These are phyloP conservation scores for Stachybotrys elegans DNA, from an alignment of 2,329 filamentous ascomycete genomes.

Conservation along the genomic window DNA sequence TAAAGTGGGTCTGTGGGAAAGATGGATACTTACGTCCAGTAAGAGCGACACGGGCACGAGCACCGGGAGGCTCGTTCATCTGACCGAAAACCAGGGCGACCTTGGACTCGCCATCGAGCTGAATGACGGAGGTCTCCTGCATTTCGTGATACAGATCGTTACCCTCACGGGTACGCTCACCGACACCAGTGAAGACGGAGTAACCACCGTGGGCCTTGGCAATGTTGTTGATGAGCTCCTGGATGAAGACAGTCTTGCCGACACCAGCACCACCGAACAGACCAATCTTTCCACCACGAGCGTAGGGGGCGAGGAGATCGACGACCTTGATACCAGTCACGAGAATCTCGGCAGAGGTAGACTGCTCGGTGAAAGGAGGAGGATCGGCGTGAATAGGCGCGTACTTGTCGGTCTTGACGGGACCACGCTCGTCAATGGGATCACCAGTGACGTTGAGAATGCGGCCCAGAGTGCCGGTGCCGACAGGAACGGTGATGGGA, in stretches of 20 bases:
- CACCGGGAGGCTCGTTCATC: conserved; percentile 99
- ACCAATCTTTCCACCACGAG: conserved; percentile 99
- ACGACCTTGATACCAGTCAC: conserved; percentile 99
- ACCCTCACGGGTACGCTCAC: conserved; percentile 99
- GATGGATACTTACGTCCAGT: conserved; percentile 53
- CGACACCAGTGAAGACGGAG: conserved; percentile 99
- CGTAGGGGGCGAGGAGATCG: conserved; percentile 96
- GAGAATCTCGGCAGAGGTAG: conserved; percentile 91
- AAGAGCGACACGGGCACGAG: conserved; percentile 98
- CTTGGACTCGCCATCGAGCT: conserved; percentile 99
- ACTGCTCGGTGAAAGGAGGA: conserved; percentile 90
- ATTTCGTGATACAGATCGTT: conserved; percentile 99
- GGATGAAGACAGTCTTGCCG: conserved; percentile 99
- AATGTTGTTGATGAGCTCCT: conserved; percentile 99
- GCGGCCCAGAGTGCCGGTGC: conserved; percentile 87
- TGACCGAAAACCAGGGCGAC: conserved; percentile 99
- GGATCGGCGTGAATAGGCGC: conserved; percentile 92
- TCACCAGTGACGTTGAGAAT: conserved; percentile 99
- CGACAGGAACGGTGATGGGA: conserved; percentile 96
- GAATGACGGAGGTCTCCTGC: conserved; percentile 99
- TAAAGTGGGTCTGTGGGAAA: too few species aligned
- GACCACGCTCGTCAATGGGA: conserved; percentile 98
- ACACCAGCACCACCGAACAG: conserved; percentile 99
- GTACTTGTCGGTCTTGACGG: conserved; percentile 87
- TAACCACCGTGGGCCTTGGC: conserved; percentile 99